These are phyloP conservation scores for Umbelopsis sp. DNA, from an alignment of 192 early-diverging fungal genomes.

Conservation along the genomic window DNA sequence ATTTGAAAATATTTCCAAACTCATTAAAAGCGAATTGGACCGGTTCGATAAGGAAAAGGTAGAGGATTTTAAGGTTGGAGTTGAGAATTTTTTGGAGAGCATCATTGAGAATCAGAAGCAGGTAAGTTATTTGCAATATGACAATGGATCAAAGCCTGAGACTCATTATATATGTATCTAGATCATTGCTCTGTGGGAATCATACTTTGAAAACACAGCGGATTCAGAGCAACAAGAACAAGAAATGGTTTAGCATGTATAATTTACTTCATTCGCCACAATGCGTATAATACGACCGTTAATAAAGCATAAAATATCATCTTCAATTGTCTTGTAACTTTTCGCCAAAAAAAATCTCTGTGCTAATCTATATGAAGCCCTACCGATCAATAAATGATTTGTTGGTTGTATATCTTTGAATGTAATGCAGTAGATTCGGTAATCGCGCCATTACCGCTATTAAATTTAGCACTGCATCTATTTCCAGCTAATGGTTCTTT, in stretches of 20 bases:
- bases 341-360: too few relatives aligned
- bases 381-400: too few relatives aligned
- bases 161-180: background rate
- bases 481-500: too few relatives aligned
- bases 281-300: background rate
- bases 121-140: conserved; percentile 36
- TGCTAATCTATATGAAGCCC: too few relatives aligned
- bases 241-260: conserved; percentile 17
- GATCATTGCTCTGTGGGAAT: conserved; percentile 44
- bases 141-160: background rate
- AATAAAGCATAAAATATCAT: conserved; percentile 6
- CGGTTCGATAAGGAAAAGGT: conserved; percentile 81
- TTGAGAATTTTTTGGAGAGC: conserved; percentile 72
- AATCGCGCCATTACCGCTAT: too few relatives aligned
- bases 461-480: too few relatives aligned
- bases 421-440: too few relatives aligned
- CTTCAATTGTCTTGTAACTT: background rate
- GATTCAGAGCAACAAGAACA: conserved; percentile 21
- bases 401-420: too few relatives aligned
- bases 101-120: conserved; percentile 83
- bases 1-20: conserved; percentile 74
- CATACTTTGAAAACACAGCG: conserved; percentile 42
- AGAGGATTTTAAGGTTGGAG: conserved; percentile 74
- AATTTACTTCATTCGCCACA: background rate
- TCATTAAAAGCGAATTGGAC: conserved; percentile 74